Conservation (phyloP, 768 basidiomycete genomes). For the Boletus coccyginus region DNA sequence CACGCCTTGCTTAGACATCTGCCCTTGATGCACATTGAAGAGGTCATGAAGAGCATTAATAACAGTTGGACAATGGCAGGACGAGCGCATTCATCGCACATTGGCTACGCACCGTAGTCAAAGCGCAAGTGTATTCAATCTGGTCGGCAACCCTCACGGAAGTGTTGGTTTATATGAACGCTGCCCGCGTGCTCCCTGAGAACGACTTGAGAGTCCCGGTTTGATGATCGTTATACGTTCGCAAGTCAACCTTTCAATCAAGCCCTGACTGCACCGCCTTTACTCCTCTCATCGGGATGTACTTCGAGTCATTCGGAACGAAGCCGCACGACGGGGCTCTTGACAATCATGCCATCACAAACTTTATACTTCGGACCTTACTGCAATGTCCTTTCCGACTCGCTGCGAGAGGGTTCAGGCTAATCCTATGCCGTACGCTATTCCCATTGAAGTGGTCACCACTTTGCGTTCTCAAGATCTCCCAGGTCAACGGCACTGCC, state of each 20-base stretch:
- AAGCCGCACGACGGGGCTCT: too few relatives aligned
- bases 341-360: too few relatives aligned
- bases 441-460: too few relatives aligned
- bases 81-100: conserved; percentile 99
- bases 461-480: too few relatives aligned
- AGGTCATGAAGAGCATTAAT: conserved; percentile 94
- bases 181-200: too few relatives aligned
- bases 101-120: conserved; percentile 82
- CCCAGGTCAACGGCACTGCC: too few relatives aligned
- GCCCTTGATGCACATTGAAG: conserved; percentile 92
- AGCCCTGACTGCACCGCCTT: neutral
- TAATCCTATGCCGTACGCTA: too few relatives aligned
- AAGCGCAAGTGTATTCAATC: conserved; percentile 52
- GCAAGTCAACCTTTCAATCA: neutral
- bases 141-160: neutral
- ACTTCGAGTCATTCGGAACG: too few relatives aligned
- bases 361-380: too few relatives aligned
- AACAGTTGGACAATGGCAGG: conserved; percentile 64
- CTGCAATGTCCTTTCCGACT: too few relatives aligned
- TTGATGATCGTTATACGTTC: neutral
- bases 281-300: too few relatives aligned
- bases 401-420: too few relatives aligned
- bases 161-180: neutral
- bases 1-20: conserved; percentile 62
- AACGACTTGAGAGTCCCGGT: neutral